A percentile compares a stretch with the other conserved stretches of the same genome.
phyloP scores from a whole-genome alignment of 345 rosid genomes.

The Odontarrhena argentea region DNA sequence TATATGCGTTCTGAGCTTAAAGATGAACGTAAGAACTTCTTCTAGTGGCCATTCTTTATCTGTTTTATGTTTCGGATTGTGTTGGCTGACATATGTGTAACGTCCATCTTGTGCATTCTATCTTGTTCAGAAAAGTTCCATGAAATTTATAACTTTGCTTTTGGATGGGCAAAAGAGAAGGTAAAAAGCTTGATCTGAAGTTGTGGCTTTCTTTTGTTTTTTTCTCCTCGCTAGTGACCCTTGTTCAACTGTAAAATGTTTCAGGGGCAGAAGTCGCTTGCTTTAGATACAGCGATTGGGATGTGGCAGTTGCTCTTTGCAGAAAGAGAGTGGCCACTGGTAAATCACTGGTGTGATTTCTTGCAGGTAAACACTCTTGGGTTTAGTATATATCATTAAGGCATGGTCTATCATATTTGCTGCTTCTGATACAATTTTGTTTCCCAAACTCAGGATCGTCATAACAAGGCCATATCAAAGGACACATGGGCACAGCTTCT shows the following conservation, averaged over 20 bases:
- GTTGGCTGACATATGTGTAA: conserved; percentile 24
- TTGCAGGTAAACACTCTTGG: conserved; percentile 61
- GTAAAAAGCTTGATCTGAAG: conserved; percentile 42
- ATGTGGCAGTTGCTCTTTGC: conserved; percentile 99
- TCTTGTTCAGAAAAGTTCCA: conserved; percentile 80
- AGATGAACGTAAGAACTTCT: conserved; percentile 76
- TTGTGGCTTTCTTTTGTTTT: conserved; percentile 2
- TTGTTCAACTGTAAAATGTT: conserved; percentile 9
- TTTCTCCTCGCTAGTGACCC: conserved; percentile 9
- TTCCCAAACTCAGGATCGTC: conserved; percentile 67
- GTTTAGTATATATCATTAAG: conserved; percentile 7
- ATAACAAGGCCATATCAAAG: conserved; percentile 94
- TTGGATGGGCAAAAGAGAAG: conserved; percentile 99
- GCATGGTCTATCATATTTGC: conserved; percentile 16
- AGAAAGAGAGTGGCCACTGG: conserved; percentile 90
- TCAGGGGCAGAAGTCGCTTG: conserved; percentile 97
- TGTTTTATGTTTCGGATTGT: conserved; percentile 10
- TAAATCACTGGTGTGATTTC: conserved; percentile 96
- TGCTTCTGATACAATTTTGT: conserved; percentile 30
- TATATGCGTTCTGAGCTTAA: conserved; percentile 89
- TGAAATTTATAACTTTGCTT: conserved; percentile 92
- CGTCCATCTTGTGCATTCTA: conserved; percentile 35
- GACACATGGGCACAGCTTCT: conserved; percentile 96
- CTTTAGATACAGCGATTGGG: conserved; percentile 97
- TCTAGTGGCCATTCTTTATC: conserved; percentile 24